Conservation (phyloP, 2,329 filamentous ascomycete species). For the Sclerotinia minor region DNA sequence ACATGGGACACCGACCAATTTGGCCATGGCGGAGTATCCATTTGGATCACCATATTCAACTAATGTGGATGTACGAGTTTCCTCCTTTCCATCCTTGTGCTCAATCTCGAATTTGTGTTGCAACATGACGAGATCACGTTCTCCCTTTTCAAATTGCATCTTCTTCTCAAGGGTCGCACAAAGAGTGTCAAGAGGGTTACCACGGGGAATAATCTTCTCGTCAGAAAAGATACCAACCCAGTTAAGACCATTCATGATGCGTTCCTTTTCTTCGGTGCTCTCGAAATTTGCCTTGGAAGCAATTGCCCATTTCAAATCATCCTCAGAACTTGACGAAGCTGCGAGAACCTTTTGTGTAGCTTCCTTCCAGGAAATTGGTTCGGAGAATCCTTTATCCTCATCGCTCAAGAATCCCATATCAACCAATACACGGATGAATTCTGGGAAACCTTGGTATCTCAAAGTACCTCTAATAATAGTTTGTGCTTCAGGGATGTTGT, state of each 20-base stretch:
- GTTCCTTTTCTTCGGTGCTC: conserved; percentile 65
- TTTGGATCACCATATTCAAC: conserved; percentile 76
- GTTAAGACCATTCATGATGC: conserved; percentile 68
- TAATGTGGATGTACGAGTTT: conserved; percentile 79
- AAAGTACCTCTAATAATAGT: conserved; percentile 82
- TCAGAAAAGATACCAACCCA: conserved; percentile 73
- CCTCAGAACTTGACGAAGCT: conserved; percentile 63
- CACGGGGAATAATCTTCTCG: conserved; percentile 66
- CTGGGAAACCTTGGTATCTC: conserved; percentile 84
- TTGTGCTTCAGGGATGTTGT: conserved; percentile 87
- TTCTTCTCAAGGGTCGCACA: conserved; percentile 87
- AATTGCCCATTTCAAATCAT: conserved; percentile 73
- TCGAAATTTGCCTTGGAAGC: conserved; percentile 73
- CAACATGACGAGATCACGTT: conserved; percentile 80
- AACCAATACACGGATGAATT: conserved; percentile 84
- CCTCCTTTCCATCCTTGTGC: conserved; percentile 72
- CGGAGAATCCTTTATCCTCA: conserved; percentile 61
- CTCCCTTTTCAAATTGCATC: conserved; percentile 81
- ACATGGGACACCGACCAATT: conserved; percentile 74
- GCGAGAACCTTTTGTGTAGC: conserved; percentile 76
- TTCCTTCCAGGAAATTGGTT: conserved; percentile 77
- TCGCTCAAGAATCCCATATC: conserved; percentile 88
- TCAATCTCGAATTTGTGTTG: conserved; percentile 86
- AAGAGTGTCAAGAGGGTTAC: conserved; percentile 85
- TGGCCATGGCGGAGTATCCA: conserved; percentile 83